These are phyloP conservation scores for Chrysoporthe deuterocubensis DNA, from an alignment of 2,329 filamentous ascomycete species.

Conservation along the genomic window DNA sequence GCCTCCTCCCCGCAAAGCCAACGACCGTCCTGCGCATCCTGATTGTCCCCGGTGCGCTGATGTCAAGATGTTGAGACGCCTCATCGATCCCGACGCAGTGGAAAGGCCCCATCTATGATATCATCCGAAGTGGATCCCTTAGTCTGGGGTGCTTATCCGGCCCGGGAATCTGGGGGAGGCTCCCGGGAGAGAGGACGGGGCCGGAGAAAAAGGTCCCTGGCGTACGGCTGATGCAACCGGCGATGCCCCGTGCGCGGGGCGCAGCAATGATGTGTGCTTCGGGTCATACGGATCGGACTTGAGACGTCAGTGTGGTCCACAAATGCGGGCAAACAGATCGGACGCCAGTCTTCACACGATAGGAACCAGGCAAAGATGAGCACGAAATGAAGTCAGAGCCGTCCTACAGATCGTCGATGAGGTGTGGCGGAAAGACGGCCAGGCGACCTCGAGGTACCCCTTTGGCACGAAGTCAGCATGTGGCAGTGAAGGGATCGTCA, in stretches of 20 bases:
- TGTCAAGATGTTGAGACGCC: background rate
- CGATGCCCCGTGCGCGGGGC: background rate
- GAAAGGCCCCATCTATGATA: conserved; percentile 16
- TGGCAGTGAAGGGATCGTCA: conserved; percentile 16
- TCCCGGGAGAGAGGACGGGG: conserved; percentile 4
- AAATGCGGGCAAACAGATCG: background rate
- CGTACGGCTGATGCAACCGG: conserved; percentile 21
- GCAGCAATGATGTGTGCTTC: background rate
- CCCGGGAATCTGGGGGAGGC: conserved; percentile 16
- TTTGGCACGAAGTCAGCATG: conserved; percentile 22
- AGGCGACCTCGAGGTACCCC: background rate
- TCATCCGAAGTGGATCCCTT: conserved; percentile 17
- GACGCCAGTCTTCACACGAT: background rate
- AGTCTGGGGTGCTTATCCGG: conserved; percentile 11
- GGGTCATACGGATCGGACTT: background rate
- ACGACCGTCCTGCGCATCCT: background rate
- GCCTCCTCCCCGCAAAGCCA: background rate
- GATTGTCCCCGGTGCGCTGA: background rate
- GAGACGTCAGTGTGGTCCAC: conserved; percentile 3
- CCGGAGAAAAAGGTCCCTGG: background rate
- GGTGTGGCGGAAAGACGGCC: conserved; percentile 20
- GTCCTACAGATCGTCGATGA: conserved; percentile 15
- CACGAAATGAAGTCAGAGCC: conserved; percentile 7
- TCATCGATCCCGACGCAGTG: background rate
- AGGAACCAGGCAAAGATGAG: conserved; percentile 4